Conservation (phyloP, 2,329 filamentous ascomycete species). For the Talaromyces pinophilus region DNA sequence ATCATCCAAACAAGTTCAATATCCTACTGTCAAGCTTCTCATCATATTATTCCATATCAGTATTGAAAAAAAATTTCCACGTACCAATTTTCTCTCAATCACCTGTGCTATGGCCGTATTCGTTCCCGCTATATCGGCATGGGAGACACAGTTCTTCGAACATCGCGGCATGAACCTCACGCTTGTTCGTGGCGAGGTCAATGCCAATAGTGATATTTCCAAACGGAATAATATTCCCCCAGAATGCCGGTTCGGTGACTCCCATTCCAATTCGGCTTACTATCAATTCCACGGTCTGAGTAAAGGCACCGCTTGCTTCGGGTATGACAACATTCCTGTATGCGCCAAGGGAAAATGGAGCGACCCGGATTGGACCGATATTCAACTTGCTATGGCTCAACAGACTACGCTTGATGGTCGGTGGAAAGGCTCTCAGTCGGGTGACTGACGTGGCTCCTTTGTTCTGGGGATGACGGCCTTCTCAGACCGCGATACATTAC, state of each 20-base stretch:
- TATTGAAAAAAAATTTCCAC: not conserved
- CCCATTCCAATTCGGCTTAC: not conserved
- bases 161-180: not conserved
- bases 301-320: constrained; percentile 12
- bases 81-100: not conserved
- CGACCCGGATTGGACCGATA: not conserved
- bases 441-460: not conserved
- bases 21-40: not conserved
- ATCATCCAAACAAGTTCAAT: not conserved
- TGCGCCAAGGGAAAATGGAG: too few species aligned
- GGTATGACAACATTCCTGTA: not conserved
- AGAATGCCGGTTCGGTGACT: not conserved
- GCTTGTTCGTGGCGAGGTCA: not conserved
- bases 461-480: not conserved
- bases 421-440: not conserved
- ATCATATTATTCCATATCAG: not conserved
- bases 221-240: not conserved
- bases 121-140: not conserved
- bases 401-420: not conserved
- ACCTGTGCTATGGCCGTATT: not conserved
- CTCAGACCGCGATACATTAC: not conserved
- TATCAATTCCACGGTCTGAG: not conserved
- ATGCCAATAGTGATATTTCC: not conserved
- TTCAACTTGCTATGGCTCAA: not conserved
- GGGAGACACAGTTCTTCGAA: not conserved